Evolutionary conservation across 306 rosid species (phyloP).

Genomic region (Vigna reflexopilosa): DNA sequence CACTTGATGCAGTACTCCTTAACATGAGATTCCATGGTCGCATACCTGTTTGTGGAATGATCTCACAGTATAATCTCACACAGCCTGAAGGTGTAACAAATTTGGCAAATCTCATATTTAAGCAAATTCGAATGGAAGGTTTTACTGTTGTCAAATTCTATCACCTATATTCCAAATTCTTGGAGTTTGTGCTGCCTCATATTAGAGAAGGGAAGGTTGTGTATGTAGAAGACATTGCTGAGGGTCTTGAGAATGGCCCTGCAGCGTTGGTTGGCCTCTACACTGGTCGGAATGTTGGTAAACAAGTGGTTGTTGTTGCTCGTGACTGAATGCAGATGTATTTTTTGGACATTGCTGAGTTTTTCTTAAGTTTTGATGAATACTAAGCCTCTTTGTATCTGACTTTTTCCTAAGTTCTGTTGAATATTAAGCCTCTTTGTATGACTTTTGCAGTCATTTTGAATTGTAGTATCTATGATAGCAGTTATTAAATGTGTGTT

Average conservation of each 20-base stretch:
- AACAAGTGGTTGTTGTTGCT: constrained; percentile 48
- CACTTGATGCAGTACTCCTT: constrained; percentile 47
- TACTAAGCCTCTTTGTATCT: background rate
- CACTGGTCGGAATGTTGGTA: constrained; percentile 46
- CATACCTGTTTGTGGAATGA: constrained; percentile 49
- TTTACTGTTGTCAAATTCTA: constrained; percentile 16
- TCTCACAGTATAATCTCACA: constrained; percentile 49
- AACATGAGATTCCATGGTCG: constrained; percentile 45
- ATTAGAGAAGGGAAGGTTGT: constrained; percentile 45
- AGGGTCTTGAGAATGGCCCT: constrained; percentile 51
- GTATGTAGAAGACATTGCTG: constrained; percentile 44
- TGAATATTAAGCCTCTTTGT: background rate
- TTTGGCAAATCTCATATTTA: constrained; percentile 40
- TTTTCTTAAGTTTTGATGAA: background rate
- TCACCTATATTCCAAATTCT: constrained; percentile 45
- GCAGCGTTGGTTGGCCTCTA: constrained; percentile 42
- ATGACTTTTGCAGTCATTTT: background rate
- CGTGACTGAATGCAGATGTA: constrained; percentile 4
- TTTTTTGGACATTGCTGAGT: background rate
- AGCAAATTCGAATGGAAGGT: constrained; percentile 42
- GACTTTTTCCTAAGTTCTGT: background rate
- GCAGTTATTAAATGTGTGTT: background rate
- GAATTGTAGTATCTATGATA: background rate
- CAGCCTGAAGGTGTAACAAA: constrained; percentile 45
- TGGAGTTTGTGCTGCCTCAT: constrained; percentile 43